These are phyloP conservation scores for Fraxinus baroniana DNA, from an alignment of 305 asterid genomes.

Conservation along the genomic window DNA sequence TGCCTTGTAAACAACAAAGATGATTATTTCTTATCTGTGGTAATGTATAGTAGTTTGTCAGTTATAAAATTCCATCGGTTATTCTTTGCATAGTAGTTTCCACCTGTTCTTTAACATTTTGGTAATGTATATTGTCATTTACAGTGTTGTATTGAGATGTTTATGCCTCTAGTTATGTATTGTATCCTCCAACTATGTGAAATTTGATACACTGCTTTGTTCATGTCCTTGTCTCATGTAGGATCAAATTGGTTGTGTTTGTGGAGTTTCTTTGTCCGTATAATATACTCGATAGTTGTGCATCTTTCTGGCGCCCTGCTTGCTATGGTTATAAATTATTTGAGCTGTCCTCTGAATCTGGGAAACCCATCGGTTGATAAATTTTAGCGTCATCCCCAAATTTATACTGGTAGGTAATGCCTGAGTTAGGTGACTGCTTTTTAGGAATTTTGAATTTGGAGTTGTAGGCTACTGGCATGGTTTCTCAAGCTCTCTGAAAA, in stretches of 20 bases:
- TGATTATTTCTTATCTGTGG: not conserved
- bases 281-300: conserved; percentile 34
- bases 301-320: conserved; percentile 24
- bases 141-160: not conserved
- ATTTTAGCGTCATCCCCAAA: not conserved
- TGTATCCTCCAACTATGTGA: not conserved
- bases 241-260: conserved; percentile 19
- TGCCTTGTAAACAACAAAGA: not conserved
- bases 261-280: conserved; percentile 26
- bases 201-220: not conserved
- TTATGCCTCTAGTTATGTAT: not conserved
- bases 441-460: conserved; percentile 2
- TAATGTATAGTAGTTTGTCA: not conserved
- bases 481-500: conserved; percentile 8
- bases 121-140: not conserved
- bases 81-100: not conserved
- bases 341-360: conserved; percentile 1
- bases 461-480: not conserved
- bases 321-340: conserved; percentile 13
- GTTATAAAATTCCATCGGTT: not conserved
- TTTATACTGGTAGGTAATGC: not conserved
- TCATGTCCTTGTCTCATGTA: conserved; percentile 9
- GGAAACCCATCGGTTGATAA: conserved; percentile 22
- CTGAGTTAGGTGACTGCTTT: conserved; percentile 2
- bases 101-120: not conserved